Conservation (phyloP, 768 basidiomycete species). For the Royoungia palumana region DNA sequence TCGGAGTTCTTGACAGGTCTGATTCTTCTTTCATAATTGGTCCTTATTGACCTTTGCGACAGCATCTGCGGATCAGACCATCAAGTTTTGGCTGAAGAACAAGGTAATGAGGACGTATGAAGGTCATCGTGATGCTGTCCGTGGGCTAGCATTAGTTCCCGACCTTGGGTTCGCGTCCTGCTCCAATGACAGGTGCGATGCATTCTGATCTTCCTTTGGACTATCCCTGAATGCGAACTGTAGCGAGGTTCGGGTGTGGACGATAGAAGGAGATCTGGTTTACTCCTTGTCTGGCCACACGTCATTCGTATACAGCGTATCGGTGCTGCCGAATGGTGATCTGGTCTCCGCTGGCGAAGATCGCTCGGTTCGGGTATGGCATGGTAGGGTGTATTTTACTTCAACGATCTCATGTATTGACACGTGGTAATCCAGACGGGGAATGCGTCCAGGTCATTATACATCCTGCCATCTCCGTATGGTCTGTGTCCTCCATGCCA, state of each 20-base stretch:
- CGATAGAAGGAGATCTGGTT: slow-evolving; percentile 71
- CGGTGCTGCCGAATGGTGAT: slow-evolving; percentile 76
- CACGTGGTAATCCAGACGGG: slow-evolving; percentile 52
- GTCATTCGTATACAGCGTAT: slow-evolving; percentile 91
- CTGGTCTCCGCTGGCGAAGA: slow-evolving; percentile 94
- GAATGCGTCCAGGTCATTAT: slow-evolving; percentile 86
- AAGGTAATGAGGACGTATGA: slow-evolving; percentile 71
- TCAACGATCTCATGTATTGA: background rate
- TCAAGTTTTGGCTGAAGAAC: slow-evolving; percentile 82
- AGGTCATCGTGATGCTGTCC: slow-evolving; percentile 91
- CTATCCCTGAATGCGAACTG: slow-evolving; percentile 2
- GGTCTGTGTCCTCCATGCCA: slow-evolving; percentile 84
- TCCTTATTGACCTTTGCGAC: slow-evolving; percentile 10
- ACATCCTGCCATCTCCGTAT: slow-evolving; percentile 96
- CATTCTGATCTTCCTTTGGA: background rate
- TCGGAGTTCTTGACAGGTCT: slow-evolving; percentile 80
- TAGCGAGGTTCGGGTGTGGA: slow-evolving; percentile 93
- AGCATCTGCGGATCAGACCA: slow-evolving; percentile 95
- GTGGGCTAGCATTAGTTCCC: slow-evolving; percentile 74
- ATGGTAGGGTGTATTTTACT: slow-evolving; percentile 46
- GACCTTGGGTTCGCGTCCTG: slow-evolving; percentile 94
- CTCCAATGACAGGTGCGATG: slow-evolving; percentile 82
- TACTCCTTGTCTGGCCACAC: slow-evolving; percentile 91
- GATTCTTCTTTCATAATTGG: background rate
- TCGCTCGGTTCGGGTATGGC: slow-evolving; percentile 89